Evolutionary conservation across 257 asterid species (phyloP).

Genomic region (Rauvolfia tetraphylla): DNA sequence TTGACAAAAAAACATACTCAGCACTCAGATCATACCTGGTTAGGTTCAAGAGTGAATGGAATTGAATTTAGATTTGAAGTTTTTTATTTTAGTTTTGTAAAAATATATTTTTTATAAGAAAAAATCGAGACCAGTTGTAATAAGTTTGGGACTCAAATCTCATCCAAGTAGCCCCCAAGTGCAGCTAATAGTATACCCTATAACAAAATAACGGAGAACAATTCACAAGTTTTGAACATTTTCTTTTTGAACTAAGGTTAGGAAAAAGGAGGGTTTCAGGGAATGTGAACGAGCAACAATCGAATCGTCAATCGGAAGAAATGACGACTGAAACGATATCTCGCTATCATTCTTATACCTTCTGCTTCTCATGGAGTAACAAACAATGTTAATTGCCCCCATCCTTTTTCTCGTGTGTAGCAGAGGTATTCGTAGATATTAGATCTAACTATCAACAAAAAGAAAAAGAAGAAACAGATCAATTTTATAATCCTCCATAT

Average conservation of each 20-base stretch:
- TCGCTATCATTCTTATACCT: constrained; percentile 66
- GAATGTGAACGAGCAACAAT: constrained; percentile 95
- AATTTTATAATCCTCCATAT: background rate
- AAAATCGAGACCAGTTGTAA: too few relatives aligned
- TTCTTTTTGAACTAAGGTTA: background rate
- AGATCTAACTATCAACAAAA: background rate
- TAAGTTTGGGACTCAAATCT: too few relatives aligned
- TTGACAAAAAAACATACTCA: too few relatives aligned
- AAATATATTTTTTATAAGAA: too few relatives aligned
- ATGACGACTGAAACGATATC: constrained; percentile 94
- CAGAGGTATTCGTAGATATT: constrained; percentile 14
- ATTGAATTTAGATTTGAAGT: too few relatives aligned
- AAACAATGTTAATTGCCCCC: constrained; percentile 30
- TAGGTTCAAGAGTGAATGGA: too few relatives aligned
- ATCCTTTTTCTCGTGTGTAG: constrained; percentile 14
- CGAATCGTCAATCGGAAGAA: constrained; percentile 56
- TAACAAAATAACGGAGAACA: background rate
- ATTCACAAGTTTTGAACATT: background rate
- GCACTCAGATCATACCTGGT: too few relatives aligned
- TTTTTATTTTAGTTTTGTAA: too few relatives aligned
- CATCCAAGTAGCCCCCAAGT: too few relatives aligned
- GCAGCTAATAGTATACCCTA: too few relatives aligned
- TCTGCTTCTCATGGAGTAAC: constrained; percentile 35
- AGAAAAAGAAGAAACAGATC: background rate
- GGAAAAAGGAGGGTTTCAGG: background rate